Conservation (phyloP, 441 rosid species). For the Adansonia grandidieri region DNA sequence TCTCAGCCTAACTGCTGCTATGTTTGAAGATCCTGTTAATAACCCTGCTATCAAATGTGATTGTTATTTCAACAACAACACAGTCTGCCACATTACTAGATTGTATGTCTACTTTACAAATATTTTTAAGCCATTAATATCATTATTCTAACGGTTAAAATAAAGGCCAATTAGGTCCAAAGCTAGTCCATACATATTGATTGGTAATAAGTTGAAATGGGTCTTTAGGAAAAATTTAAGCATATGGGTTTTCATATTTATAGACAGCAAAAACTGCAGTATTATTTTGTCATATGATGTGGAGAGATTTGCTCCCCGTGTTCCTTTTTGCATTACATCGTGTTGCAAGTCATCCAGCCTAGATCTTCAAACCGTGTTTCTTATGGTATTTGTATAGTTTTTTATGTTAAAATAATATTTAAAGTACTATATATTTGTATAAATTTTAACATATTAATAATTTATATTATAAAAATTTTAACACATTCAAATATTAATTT, state of each 20-base stretch:
- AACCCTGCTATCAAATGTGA: constrained; percentile 57
- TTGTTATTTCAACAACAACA: constrained; percentile 36
- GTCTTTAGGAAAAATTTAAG: background rate
- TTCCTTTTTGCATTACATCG: background rate
- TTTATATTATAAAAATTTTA: too few relatives aligned
- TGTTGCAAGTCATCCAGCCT: background rate
- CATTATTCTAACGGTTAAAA: background rate
- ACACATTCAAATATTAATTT: too few relatives aligned
- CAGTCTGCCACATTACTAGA: constrained; percentile 56
- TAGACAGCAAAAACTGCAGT: background rate
- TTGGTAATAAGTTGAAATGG: background rate
- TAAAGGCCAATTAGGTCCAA: background rate
- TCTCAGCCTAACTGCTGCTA: constrained; percentile 25
- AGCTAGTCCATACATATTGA: too few relatives aligned
- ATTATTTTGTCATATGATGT: background rate
- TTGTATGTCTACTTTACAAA: constrained; percentile 34
- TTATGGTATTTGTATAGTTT: too few relatives aligned
- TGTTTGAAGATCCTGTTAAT: constrained; percentile 10
- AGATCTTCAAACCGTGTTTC: too few relatives aligned
- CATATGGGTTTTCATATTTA: too few relatives aligned
- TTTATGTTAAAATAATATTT: too few relatives aligned
- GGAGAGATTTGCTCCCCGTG: background rate
- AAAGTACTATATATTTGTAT: too few relatives aligned
- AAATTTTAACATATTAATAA: too few relatives aligned
- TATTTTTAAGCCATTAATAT: background rate